These are phyloP conservation scores for Macrolepiota dolichaula DNA, from an alignment of 768 basidiomycete genomes.

Conservation along the genomic window DNA sequence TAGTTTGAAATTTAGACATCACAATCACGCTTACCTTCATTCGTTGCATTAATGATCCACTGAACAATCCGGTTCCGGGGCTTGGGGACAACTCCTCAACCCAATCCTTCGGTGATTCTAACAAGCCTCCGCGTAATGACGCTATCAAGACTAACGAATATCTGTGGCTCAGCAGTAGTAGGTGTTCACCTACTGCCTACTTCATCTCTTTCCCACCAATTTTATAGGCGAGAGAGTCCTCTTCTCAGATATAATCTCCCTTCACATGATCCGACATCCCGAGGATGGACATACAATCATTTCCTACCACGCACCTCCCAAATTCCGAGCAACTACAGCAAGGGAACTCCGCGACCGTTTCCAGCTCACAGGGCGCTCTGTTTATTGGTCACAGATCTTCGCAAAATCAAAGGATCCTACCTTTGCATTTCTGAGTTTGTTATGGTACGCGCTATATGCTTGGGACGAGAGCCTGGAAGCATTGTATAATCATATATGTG, in stretches of 20 bases:
- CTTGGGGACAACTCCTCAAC: background rate
- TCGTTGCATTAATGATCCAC: conserved; percentile 23
- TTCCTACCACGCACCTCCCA: conserved; percentile 32
- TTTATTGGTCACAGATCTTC: conserved; percentile 35
- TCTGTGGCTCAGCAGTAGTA: conserved; percentile 3
- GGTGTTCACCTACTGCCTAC: background rate
- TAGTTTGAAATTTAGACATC: conserved; percentile 36
- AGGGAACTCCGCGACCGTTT: conserved; percentile 33
- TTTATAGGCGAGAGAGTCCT: conserved; percentile 21
- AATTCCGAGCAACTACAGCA: conserved; percentile 27
- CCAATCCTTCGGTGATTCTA: background rate
- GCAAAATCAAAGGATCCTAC: conserved; percentile 41
- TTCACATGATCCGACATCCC: conserved; percentile 33
- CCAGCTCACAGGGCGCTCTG: conserved; percentile 29
- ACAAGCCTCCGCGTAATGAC: background rate
- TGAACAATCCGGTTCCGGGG: conserved; percentile 4
- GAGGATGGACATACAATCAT: conserved; percentile 35
- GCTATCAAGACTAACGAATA: conserved; percentile 7
- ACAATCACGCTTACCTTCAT: conserved; percentile 49
- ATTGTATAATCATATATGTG: conserved; percentile 40
- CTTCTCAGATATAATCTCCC: conserved; percentile 34
- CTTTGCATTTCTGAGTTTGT: conserved; percentile 39
- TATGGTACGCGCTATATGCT: conserved; percentile 52
- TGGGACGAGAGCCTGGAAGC: conserved; percentile 50
- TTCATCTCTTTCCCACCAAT: background rate